Base-by-base conservation (phyloP, 2,329 filamentous ascomycete species). In the Pseudocercospora fuligena region DNA sequence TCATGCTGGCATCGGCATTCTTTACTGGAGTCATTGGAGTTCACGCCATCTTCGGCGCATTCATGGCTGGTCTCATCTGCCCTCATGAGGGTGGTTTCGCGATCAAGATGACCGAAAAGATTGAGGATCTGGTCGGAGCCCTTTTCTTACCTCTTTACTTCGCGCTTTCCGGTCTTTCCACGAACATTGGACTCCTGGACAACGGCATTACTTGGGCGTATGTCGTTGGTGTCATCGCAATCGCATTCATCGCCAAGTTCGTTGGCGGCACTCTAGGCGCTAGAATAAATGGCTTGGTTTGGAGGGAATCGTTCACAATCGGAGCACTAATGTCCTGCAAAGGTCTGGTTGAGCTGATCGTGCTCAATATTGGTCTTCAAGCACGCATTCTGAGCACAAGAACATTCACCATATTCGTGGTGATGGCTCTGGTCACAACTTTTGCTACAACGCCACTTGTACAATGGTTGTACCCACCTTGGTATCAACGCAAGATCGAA, bases 291-390 rank as follows among this genome's bases (percentile, higher is more conserved):
- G 93, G 91, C 27, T 83, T 97, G 60, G 86, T 96, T 1, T 98
- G 94, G 94, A 87, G 94, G 66, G 94, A 98, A 78, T 94, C 91
- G 65, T 87, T 96, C 33, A 88, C 92, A 1, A 95, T 98, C 71
- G 94, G 94, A 14, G 88, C 90, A 16, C 81, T 97, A 73, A 98
- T 98, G 94, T 97, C 92, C 80, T 98, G 94, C 80, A 98, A 98
- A 79, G 94, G 94, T 74, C 84, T 98, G 9, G 94, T 97, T 0
- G 94, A 97, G 78, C 82, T 98, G 61, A 97, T 98, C 33, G 65
- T 67, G 51, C 33, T 67, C 16, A 67, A 67, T 33, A 67, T 67
- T 25, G 65, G 65, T 61, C 65, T 67, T 8, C 65, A 67, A n/a
- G 65, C 65, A 8, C 53, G 61, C 21, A 67, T 97, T 67, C 83